These are phyloP conservation scores for Colletotrichum truncatum DNA, from an alignment of 2,329 filamentous ascomycete genomes.

Conservation along the genomic window DNA sequence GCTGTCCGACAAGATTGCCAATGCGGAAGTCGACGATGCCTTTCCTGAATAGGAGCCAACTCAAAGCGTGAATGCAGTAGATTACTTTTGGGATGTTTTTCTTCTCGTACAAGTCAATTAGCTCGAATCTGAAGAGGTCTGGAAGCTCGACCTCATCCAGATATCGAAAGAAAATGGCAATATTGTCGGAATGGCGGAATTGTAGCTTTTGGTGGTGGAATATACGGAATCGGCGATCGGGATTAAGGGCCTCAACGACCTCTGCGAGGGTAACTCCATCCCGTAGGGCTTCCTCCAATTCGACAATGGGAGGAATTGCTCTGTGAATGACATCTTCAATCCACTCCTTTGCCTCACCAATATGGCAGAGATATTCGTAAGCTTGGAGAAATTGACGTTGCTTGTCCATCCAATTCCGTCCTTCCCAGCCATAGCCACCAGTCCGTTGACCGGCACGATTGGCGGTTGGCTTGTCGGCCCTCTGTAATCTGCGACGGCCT, in stretches of 20 bases:
- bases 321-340: conserved; percentile 91
- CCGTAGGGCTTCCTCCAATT: conserved; percentile 90
- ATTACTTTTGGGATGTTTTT: conserved; percentile 99
- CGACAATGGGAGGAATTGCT: conserved; percentile 88
- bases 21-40: conserved; percentile 96
- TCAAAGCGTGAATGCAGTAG: conserved; percentile 96
- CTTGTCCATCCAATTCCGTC: conserved; percentile 98
- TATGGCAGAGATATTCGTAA: conserved; percentile 98
- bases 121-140: conserved; percentile 94
- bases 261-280: conserved; percentile 96
- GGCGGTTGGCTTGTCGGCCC: conserved; percentile 65
- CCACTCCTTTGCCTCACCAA: conserved; percentile 99
- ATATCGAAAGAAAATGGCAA: conserved; percentile 94
- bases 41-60: conserved; percentile 96
- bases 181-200: conserved; percentile 97
- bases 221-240: conserved; percentile 79
- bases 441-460: conserved; percentile 54
- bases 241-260: conserved; percentile 88
- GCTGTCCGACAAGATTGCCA: conserved; percentile 93
- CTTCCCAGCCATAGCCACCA: conserved; percentile 76
- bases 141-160: conserved; percentile 91
- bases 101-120: conserved; percentile 98
- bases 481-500: conserved; percentile 84
- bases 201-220: conserved; percentile 88
- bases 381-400: conserved; percentile 95